Conservation (phyloP, 169 alveolate genomes). For the Plasmodium vinckei region DNA sequence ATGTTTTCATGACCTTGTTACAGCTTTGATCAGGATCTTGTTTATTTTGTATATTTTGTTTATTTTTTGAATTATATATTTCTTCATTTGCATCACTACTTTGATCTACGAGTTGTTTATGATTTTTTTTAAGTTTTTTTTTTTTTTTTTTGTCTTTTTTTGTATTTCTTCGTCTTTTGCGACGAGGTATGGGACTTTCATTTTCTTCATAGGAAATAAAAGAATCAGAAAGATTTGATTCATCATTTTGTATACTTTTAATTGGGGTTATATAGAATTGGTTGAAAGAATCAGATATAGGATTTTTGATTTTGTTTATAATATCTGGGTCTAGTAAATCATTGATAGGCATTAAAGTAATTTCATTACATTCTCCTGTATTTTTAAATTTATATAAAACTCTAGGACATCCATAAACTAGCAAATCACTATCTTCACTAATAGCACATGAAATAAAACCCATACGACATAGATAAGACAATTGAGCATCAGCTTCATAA, state of each 20-base stretch:
- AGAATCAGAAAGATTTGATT: too few species aligned
- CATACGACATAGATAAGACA: constrained; percentile 95
- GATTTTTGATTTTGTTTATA: constrained; percentile 56
- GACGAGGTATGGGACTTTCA: background rate
- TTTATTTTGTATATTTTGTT: constrained; percentile 4
- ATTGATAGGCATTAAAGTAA: constrained; percentile 70
- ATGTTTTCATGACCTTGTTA: constrained; percentile 63
- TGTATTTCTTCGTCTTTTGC: background rate
- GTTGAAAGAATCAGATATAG: constrained; percentile 41
- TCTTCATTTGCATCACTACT: background rate
- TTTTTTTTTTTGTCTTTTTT: background rate
- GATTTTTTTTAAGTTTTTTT: too few species aligned
- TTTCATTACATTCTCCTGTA: constrained; percentile 83
- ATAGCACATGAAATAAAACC: constrained; percentile 90
- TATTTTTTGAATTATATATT: background rate
- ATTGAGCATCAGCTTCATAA: constrained; percentile 99
- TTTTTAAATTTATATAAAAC: constrained; percentile 87
- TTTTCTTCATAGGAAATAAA: too few species aligned
- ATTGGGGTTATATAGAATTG: constrained; percentile 50
- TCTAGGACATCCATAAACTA: constrained; percentile 95
- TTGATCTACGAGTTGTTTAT: too few species aligned
- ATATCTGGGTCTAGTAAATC: constrained; percentile 59
- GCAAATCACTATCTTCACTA: constrained; percentile 95
- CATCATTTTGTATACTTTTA: background rate
- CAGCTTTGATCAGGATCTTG: constrained; percentile 10